These are phyloP conservation scores for Pyrenophora tritici-repentis DNA, from an alignment of 2,329 filamentous ascomycete species.

Conservation along the genomic window DNA sequence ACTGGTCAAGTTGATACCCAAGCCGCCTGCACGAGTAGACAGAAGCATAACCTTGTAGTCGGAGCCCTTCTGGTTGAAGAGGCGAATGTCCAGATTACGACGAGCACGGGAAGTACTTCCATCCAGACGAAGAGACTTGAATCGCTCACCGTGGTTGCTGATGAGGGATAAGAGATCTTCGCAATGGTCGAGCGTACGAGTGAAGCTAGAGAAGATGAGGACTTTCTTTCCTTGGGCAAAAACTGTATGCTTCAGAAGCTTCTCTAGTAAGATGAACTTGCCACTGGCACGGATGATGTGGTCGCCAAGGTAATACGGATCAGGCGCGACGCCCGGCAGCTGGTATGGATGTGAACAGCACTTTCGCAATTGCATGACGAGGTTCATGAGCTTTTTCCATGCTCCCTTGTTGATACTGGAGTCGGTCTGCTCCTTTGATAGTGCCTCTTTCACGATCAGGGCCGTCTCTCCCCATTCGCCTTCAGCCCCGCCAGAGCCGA, in stretches of 20 bases:
- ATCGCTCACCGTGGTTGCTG: constrained; percentile 47
- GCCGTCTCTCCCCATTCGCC: constrained; percentile 69
- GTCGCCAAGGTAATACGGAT: constrained; percentile 53
- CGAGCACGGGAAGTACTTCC: constrained; percentile 55
- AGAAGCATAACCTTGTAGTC: constrained; percentile 61
- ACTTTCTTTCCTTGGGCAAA: constrained; percentile 59
- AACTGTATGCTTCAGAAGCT: constrained; percentile 56
- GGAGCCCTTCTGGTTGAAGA: constrained; percentile 56
- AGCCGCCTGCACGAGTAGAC: constrained; percentile 60
- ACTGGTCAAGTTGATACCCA: constrained; percentile 61
- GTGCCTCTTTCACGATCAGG: constrained; percentile 95
- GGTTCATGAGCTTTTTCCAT: constrained; percentile 59
- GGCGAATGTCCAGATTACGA: constrained; percentile 58
- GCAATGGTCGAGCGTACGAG: constrained; percentile 56
- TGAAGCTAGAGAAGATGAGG: constrained; percentile 63
- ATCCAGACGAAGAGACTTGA: constrained; percentile 58
- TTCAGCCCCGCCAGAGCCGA: constrained; percentile 11
- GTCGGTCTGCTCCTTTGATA: constrained; percentile 49
- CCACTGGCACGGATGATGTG: constrained; percentile 58
- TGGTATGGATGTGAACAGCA: constrained; percentile 62
- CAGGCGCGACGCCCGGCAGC: constrained; percentile 52
- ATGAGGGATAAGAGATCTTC: constrained; percentile 57
- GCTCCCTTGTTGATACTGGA: constrained; percentile 42
- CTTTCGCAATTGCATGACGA: constrained; percentile 62
- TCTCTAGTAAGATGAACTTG: constrained; percentile 62